A percentile compares a stretch with the other conserved stretches of the same genome.
Conservation (phyloP, 164 flowering plant genomes). For the Umbilicus rupestris region DNA sequence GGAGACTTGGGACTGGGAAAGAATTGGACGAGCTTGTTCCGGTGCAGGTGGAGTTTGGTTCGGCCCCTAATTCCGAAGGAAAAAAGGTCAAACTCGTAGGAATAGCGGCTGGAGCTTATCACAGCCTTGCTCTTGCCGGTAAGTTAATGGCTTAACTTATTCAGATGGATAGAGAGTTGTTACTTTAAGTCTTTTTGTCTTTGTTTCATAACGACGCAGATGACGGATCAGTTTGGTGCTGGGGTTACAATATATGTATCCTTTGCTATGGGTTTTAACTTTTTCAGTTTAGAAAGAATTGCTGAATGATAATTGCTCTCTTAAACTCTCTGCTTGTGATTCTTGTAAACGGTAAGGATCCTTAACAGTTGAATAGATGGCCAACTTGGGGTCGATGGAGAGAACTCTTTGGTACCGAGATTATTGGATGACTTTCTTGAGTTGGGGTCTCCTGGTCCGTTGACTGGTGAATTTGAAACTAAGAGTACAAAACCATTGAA, state of each 20-base stretch:
- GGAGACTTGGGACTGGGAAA: constrained; percentile 71
- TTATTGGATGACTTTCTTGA: constrained; percentile 43
- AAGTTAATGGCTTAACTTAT: background rate
- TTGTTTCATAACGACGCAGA: constrained; percentile 36
- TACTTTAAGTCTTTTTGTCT: no score
- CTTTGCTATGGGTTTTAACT: constrained; percentile 18
- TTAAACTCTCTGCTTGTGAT: background rate
- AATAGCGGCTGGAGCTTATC: constrained; percentile 88
- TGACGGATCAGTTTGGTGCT: constrained; percentile 91
- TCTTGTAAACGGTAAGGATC: constrained; percentile 19
- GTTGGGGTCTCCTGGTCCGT: constrained; percentile 31
- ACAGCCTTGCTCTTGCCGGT: constrained; percentile 69
- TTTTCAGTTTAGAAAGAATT: background rate
- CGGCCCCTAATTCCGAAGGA: constrained; percentile 11
- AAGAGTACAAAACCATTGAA: constrained; percentile 31
- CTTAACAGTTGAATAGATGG: constrained; percentile 62
- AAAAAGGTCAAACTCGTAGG: constrained; percentile 41
- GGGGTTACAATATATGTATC: constrained; percentile 94
- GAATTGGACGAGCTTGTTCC: constrained; percentile 68
- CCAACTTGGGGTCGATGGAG: constrained; percentile 64
- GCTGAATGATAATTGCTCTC: background rate
- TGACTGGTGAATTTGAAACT: constrained; percentile 23
- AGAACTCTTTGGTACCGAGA: constrained; percentile 43
- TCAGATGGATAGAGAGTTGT: background rate
- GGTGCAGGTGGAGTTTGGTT: constrained; percentile 38